phyloP scores from a whole-genome alignment of 768 basidiomycete genomes.

The Russula compacta region DNA sequence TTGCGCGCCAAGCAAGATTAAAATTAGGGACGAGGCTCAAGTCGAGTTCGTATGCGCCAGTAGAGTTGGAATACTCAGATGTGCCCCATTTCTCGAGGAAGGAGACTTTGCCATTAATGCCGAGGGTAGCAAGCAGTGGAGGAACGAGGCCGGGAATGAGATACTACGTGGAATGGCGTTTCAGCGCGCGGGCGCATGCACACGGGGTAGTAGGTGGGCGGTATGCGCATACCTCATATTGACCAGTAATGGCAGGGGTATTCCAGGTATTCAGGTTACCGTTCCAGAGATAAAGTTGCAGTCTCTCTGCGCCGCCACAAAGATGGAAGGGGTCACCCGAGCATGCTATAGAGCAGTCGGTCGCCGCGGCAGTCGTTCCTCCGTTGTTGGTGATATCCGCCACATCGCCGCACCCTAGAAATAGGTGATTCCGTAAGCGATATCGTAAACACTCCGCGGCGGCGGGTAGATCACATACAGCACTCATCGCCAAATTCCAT shows the following conservation, averaged over 20 bases:
- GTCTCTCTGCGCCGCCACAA: slow-evolving; percentile 50
- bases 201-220: background rate
- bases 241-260: slow-evolving; percentile 53
- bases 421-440: background rate
- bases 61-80: slow-evolving; percentile 50
- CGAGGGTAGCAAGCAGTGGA: slow-evolving; percentile 65
- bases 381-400: slow-evolving; percentile 37
- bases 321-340: slow-evolving; percentile 62
- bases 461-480: slow-evolving; percentile 43
- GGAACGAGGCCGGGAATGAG: slow-evolving; percentile 54
- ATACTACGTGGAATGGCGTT: slow-evolving; percentile 26
- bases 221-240: slow-evolving; percentile 52
- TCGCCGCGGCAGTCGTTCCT: slow-evolving; percentile 28
- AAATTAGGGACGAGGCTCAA: slow-evolving; percentile 41
- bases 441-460: background rate
- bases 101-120: slow-evolving; percentile 73
- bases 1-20: slow-evolving; percentile 53
- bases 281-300: slow-evolving; percentile 33
- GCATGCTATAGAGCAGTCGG: slow-evolving; percentile 43
- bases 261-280: slow-evolving; percentile 49
- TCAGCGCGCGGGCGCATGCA: background rate
- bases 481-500: slow-evolving; percentile 66
- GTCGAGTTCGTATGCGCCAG: slow-evolving; percentile 75
- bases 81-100: slow-evolving; percentile 73
- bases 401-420: slow-evolving; percentile 61